A percentile compares a stretch with the other conserved stretches of the same genome.
phyloP scores from a whole-genome alignment of 768 basidiomycete species.

The Amanita rubescens region DNA sequence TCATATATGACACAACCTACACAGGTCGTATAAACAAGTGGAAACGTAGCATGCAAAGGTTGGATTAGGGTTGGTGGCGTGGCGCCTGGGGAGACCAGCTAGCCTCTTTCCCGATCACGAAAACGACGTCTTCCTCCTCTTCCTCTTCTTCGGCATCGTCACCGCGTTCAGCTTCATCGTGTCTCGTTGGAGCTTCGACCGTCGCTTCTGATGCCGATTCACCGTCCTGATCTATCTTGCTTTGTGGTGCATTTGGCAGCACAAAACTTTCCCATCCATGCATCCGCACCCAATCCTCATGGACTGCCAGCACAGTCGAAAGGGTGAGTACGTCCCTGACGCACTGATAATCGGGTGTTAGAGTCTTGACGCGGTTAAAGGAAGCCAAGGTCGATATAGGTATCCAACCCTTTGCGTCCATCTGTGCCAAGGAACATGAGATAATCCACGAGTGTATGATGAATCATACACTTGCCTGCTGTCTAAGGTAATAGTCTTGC shows the following conservation, averaged over 20 bases:
- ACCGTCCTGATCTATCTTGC: slow-evolving; percentile 25
- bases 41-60: not conserved
- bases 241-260: slow-evolving; percentile 52
- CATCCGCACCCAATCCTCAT: slow-evolving; percentile 61
- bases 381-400: slow-evolving; percentile 73
- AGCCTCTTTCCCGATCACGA: slow-evolving; percentile 48
- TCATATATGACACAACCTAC: not conserved
- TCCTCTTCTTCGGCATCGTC: slow-evolving; percentile 38
- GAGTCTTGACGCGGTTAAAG: slow-evolving; percentile 73
- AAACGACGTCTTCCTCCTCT: slow-evolving; percentile 69
- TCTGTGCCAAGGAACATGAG: slow-evolving; percentile 39
- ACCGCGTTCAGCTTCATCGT: slow-evolving; percentile 36
- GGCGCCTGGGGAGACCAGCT: slow-evolving; percentile 6
- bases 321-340: slow-evolving; percentile 65
- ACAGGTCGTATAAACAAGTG: not conserved
- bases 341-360: slow-evolving; percentile 52
- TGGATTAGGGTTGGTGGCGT: slow-evolving; percentile 1
- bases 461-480: slow-evolving; percentile 46
- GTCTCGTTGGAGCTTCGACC: not conserved
- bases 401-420: slow-evolving; percentile 89
- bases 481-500: slow-evolving; percentile 77
- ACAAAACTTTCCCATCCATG: slow-evolving; percentile 56
- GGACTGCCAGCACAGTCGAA: slow-evolving; percentile 68
- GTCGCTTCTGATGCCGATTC: not conserved
- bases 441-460: slow-evolving; percentile 2